These are phyloP conservation scores for Ustilago curta DNA, from an alignment of 1,284 basidiomycete species.

Conservation along the genomic window DNA sequence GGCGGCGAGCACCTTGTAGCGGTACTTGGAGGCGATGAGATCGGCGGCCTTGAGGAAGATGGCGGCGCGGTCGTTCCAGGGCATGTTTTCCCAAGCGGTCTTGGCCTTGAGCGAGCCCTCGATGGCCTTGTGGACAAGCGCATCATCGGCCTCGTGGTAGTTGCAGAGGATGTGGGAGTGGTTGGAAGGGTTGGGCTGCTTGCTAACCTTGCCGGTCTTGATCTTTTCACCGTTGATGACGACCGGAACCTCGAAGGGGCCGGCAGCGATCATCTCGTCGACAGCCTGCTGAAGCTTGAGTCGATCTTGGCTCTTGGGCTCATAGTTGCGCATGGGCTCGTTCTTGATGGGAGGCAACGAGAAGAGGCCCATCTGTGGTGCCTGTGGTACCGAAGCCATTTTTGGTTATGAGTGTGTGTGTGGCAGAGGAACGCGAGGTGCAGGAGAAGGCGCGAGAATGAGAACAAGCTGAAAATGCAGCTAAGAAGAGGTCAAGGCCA, in stretches of 20 bases:
- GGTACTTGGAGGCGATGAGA: slow-evolving; percentile 90
- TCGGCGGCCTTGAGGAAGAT: slow-evolving; percentile 91
- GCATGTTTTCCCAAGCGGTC: slow-evolving; percentile 88
- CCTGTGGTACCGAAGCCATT: slow-evolving; percentile 53
- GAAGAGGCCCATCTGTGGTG: slow-evolving; percentile 54
- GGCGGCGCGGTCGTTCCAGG: slow-evolving; percentile 95
- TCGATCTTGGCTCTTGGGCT: slow-evolving; percentile 83
- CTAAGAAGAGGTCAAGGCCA: slow-evolving; percentile 1
- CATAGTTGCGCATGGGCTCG: slow-evolving; percentile 75
- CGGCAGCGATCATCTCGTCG: slow-evolving; percentile 81
- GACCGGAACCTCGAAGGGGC: slow-evolving; percentile 91
- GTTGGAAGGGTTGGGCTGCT: slow-evolving; percentile 69
- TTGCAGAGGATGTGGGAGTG: slow-evolving; percentile 81
- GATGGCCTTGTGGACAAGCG: slow-evolving; percentile 81
- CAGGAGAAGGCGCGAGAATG: background rate
- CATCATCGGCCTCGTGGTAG: slow-evolving; percentile 85
- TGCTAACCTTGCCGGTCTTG: slow-evolving; percentile 80
- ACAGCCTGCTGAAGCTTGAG: slow-evolving; percentile 81
- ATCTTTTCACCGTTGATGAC: slow-evolving; percentile 90
- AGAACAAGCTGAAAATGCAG: background rate
- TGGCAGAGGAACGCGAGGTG: slow-evolving; percentile 2
- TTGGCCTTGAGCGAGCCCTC: slow-evolving; percentile 88
- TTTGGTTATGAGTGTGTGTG: slow-evolving; percentile 8
- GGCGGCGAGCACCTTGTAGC: slow-evolving; percentile 90
- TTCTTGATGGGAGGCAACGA: slow-evolving; percentile 63